A percentile compares a stretch with the other conserved stretches of the same genome.
Evolutionary conservation across 2,329 filamentous ascomycete species (phyloP).

Genomic region (Incumbomyces delicatus): DNA sequence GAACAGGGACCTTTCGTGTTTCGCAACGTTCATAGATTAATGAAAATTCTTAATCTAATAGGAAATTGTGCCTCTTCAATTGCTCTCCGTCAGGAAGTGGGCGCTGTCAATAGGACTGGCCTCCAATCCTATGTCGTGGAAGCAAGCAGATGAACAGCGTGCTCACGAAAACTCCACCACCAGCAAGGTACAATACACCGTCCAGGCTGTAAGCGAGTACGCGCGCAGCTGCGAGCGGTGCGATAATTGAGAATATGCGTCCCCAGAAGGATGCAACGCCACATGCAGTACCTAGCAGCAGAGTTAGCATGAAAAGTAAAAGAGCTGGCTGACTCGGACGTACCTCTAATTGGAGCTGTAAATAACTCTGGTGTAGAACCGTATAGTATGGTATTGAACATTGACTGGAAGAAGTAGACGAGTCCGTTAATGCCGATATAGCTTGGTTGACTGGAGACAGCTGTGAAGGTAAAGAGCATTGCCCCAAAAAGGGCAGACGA

Average conservation of each 20-base stretch:
- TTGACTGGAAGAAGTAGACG: conserved; percentile 42
- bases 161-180: conserved; percentile 24
- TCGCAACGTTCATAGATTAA: no score
- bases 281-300: conserved; percentile 43
- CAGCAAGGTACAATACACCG: conserved; percentile 46
- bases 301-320: conserved; percentile 28
- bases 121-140: conserved; percentile 16
- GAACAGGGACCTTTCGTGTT: no score
- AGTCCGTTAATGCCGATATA: conserved; percentile 43
- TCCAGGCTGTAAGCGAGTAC: conserved; percentile 33
- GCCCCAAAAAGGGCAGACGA: conserved; percentile 27
- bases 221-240: conserved; percentile 46
- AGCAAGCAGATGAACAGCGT: conserved; percentile 19
- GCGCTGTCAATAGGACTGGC: conserved; percentile 2
- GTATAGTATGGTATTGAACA: conserved; percentile 43
- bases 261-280: conserved; percentile 52
- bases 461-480: conserved; percentile 27
- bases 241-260: conserved; percentile 48
- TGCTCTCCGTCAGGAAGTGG: no score
- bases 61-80: no score
- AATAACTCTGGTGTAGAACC: conserved; percentile 45
- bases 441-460: conserved; percentile 36
- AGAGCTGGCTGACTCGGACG: no score
- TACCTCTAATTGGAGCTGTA: no score
- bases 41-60: no score